Evolutionary conservation across 2,329 filamentous ascomycete genomes (phyloP).

Genomic region (Septoria linicola): DNA sequence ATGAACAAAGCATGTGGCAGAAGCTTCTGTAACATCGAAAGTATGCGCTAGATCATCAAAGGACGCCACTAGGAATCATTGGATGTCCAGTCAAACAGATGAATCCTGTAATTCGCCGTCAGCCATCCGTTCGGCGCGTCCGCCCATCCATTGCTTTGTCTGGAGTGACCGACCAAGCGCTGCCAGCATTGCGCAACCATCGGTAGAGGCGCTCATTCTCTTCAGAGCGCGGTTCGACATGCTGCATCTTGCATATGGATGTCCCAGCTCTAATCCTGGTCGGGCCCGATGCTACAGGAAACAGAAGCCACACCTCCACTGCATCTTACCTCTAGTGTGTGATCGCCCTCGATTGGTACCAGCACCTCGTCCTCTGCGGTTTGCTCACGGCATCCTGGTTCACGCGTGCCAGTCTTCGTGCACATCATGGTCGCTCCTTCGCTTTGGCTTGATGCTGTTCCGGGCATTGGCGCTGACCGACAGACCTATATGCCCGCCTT

Average conservation of each 20-base stretch:
- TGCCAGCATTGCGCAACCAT: slow-evolving; percentile 22
- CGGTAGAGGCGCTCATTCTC: slow-evolving; percentile 14
- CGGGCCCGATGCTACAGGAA: slow-evolving; percentile 15
- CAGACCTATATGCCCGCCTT: slow-evolving; percentile 21
- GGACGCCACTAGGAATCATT: slow-evolving; percentile 4
- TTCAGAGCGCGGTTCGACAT: slow-evolving; percentile 16
- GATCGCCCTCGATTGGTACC: slow-evolving; percentile 19
- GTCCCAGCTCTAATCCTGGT: slow-evolving; percentile 7
- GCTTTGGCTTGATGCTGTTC: slow-evolving; percentile 11
- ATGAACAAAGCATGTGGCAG: slow-evolving; percentile 18
- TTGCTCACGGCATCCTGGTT: slow-evolving; percentile 18
- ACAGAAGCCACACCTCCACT: slow-evolving; percentile 11
- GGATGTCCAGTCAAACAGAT: neutral
- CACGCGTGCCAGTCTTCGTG: slow-evolving; percentile 17
- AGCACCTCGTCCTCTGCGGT: slow-evolving; percentile 11
- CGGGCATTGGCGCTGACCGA: slow-evolving; percentile 23
- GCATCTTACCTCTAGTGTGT: slow-evolving; percentile 5
- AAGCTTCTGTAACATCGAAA: slow-evolving; percentile 13
- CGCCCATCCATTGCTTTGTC: slow-evolving; percentile 7
- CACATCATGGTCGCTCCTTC: slow-evolving; percentile 18
- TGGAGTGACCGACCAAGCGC: slow-evolving; percentile 11
- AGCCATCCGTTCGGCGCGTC: slow-evolving; percentile 3
- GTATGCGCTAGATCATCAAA: neutral
- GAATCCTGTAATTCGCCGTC: slow-evolving; percentile 1
- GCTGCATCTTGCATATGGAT: slow-evolving; percentile 18